phyloP scores from a whole-genome alignment of 169 alveolate genomes.

The Plasmodium knowlesi region DNA sequence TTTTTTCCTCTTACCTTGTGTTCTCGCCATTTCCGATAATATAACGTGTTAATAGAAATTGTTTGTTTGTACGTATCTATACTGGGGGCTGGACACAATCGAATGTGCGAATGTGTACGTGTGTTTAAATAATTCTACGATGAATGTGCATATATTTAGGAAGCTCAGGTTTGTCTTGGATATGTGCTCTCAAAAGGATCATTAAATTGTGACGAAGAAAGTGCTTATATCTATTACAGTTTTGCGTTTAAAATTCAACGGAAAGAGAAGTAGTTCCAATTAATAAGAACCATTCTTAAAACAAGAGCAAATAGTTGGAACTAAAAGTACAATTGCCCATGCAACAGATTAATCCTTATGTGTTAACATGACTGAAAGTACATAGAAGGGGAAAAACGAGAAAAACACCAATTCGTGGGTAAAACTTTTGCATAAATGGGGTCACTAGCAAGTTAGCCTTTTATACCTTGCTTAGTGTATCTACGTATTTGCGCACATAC shows the following conservation, averaged over 20 bases:
- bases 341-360: conserved; percentile 1
- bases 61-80: background rate
- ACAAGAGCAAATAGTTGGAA: background rate
- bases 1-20: conserved; percentile 39
- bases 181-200: background rate
- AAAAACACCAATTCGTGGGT: background rate
- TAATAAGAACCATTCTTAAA: conserved; percentile 23
- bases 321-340: background rate
- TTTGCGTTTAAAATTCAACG: conserved; percentile 5
- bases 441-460: background rate
- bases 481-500: background rate
- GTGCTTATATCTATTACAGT: background rate
- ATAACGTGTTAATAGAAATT: conserved; percentile 6
- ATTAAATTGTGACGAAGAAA: conserved; percentile 8
- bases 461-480: background rate
- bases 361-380: conserved; percentile 1
- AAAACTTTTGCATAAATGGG: background rate
- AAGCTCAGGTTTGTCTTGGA: background rate
- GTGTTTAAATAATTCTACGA: background rate
- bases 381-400: background rate
- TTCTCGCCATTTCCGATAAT: conserved; percentile 49
- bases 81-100: conserved; percentile 7
- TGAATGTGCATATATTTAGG: background rate
- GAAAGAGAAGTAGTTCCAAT: conserved; percentile 12
- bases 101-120: background rate